These are phyloP conservation scores for Magnolia sinica DNA, from an alignment of 164 flowering plant species.

Conservation along the genomic window DNA sequence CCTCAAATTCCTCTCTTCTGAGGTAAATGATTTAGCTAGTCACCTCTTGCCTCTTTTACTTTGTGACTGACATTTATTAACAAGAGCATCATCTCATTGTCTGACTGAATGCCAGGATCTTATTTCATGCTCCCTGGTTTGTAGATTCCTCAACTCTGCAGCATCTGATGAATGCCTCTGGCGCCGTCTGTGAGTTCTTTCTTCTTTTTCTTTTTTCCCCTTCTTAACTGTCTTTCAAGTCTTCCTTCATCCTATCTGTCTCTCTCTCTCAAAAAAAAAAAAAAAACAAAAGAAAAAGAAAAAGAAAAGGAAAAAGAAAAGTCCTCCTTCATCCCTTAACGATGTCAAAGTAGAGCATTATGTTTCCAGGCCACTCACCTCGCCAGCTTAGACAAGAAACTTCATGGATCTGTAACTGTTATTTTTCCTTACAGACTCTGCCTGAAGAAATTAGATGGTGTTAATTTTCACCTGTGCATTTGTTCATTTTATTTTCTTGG, in stretches of 20 bases:
- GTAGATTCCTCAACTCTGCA: constrained; percentile 64
- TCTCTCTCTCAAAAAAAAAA: too few species aligned
- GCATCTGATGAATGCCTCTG: constrained; percentile 89
- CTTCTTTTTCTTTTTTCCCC: not conserved
- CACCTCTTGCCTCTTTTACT: not conserved
- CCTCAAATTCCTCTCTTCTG: constrained; percentile 89
- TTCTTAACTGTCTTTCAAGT: not conserved
- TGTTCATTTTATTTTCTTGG: too few species aligned
- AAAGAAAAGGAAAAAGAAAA: too few species aligned
- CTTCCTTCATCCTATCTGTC: not conserved
- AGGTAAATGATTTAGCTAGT: constrained; percentile 38
- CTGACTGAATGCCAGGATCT: constrained; percentile 61
- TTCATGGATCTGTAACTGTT: too few species aligned
- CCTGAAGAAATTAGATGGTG: too few species aligned
- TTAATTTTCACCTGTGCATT: too few species aligned
- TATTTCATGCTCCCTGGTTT: constrained; percentile 70
- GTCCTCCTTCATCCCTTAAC: too few species aligned
- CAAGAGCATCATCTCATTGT: not conserved
- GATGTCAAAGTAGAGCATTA: too few species aligned
- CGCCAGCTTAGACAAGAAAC: too few species aligned
- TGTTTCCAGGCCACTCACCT: too few species aligned
- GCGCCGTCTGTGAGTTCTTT: constrained; percentile 81
- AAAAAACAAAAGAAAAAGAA: too few species aligned
- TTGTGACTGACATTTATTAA: not conserved
- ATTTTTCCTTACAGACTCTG: too few species aligned